Percentiles rank a stretch among this genome's conserved stretches.
Evolutionary conservation across 768 basidiomycete species (phyloP).

Genomic region (Boletus fagicola): DNA sequence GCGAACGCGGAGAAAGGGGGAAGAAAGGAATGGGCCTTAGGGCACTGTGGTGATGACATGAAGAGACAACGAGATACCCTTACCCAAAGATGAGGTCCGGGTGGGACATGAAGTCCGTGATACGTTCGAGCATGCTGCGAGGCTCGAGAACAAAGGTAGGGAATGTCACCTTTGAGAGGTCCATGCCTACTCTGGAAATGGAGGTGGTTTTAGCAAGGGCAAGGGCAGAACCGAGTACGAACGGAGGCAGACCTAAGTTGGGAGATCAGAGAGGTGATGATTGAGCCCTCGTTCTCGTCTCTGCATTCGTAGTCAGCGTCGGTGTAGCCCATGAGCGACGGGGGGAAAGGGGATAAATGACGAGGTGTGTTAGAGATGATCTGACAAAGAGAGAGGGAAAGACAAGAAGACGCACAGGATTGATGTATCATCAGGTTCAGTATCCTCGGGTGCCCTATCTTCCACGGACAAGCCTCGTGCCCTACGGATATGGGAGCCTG

Average conservation of each 20-base stretch:
- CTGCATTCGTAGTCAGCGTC: constrained; percentile 46
- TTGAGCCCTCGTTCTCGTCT: constrained; percentile 91
- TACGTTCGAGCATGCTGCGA: constrained; percentile 94
- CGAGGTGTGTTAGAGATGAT: constrained; percentile 7
- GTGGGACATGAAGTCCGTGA: constrained; percentile 99
- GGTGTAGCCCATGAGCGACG: constrained; percentile 29
- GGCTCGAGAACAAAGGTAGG: constrained; percentile 97
- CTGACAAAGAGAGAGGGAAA: constrained; percentile 28
- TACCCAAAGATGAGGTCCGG: constrained; percentile 96
- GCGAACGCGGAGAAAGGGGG: neutral
- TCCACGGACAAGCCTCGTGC: constrained; percentile 67
- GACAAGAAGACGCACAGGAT: constrained; percentile 64
- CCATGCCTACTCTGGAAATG: constrained; percentile 83
- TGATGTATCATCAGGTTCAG: constrained; percentile 85
- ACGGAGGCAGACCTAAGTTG: constrained; percentile 66
- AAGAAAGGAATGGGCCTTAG: constrained; percentile 20
- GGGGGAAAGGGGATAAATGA: neutral
- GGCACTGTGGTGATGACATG: constrained; percentile 17
- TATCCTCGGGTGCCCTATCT: constrained; percentile 75
- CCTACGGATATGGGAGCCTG: constrained; percentile 60
- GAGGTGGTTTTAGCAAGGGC: constrained; percentile 10
- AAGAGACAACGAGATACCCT: constrained; percentile 33
- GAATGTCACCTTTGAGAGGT: constrained; percentile 90
- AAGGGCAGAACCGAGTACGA: neutral
- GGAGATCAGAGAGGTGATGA: constrained; percentile 82